These are phyloP conservation scores for Geosiphon pyriformis DNA, from an alignment of 192 early-diverging fungal genomes.

Conservation along the genomic window DNA sequence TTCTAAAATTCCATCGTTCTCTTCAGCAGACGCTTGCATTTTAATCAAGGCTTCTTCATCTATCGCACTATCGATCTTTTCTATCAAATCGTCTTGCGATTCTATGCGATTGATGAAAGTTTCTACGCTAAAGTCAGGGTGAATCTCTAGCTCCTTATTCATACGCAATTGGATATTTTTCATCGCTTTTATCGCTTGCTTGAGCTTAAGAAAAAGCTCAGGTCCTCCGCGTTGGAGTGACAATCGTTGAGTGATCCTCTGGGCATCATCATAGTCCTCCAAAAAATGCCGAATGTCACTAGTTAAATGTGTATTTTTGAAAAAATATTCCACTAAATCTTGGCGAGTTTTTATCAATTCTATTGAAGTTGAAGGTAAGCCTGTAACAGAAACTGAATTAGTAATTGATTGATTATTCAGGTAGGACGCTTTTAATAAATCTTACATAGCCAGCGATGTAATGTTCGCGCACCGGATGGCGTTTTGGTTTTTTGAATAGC, in stretches of 20 bases:
- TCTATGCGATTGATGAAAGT: slow-evolving; percentile 35
- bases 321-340: slow-evolving; percentile 72
- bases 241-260: slow-evolving; percentile 65
- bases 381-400: slow-evolving; percentile 24
- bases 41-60: slow-evolving; percentile 40
- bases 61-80: slow-evolving; percentile 40
- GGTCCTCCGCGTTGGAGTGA: slow-evolving; percentile 59
- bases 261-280: slow-evolving; percentile 54
- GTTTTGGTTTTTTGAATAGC: slow-evolving; percentile 78
- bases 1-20: no score
- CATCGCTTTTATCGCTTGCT: slow-evolving; percentile 51
- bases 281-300: slow-evolving; percentile 47
- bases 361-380: slow-evolving; percentile 60
- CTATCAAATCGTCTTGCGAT: slow-evolving; percentile 35
- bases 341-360: slow-evolving; percentile 63
- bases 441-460: slow-evolving; percentile 58
- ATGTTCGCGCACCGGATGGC: slow-evolving; percentile 66
- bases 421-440: not conserved
- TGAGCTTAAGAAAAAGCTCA: slow-evolving; percentile 57
- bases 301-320: slow-evolving; percentile 45
- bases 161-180: slow-evolving; percentile 35
- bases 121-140: not conserved
- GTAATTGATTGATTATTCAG: not conserved
- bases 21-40: not conserved
- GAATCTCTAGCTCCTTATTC: not conserved